Evolutionary conservation across 306 rosid species (phyloP).

Genomic region (Citrullus mucosospermus): DNA sequence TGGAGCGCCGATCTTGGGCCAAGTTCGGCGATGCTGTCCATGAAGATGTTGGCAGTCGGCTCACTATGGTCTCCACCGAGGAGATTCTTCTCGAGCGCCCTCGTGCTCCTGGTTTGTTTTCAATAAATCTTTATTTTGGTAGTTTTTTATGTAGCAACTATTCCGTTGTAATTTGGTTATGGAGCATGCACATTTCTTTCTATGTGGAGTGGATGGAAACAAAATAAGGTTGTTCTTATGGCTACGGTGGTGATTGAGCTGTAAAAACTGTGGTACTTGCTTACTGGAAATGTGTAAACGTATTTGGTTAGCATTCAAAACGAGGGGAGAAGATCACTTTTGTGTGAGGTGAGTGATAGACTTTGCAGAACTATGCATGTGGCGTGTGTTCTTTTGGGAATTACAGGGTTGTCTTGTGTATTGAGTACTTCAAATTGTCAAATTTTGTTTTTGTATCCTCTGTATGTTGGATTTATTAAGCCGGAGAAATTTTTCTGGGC

Average conservation of each 20-base stretch:
- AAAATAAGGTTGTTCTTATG: background rate
- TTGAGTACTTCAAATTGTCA: background rate
- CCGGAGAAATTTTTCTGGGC: background rate
- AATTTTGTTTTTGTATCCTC: background rate
- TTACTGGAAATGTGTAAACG: background rate
- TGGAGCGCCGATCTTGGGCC: conserved; percentile 63
- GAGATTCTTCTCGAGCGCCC: conserved; percentile 88
- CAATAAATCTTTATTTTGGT: background rate
- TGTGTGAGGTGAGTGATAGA: background rate
- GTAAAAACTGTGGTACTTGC: background rate
- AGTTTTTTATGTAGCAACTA: background rate
- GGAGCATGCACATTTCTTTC: background rate
- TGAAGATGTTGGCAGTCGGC: conserved; percentile 73
- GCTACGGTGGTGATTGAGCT: background rate
- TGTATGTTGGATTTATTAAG: background rate
- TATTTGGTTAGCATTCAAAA: background rate
- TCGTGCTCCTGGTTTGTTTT: conserved; percentile 55
- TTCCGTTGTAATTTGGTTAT: background rate
- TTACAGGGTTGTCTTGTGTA: background rate
- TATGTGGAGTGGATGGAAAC: background rate
- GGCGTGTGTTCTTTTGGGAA: background rate
- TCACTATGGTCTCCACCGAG: conserved; percentile 89
- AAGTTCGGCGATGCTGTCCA: conserved; percentile 85
- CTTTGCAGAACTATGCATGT: background rate
- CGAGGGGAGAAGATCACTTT: background rate